Evolutionary conservation across 2,329 filamentous ascomycete genomes (phyloP), one percentile per base, ranked within the genome.

Genomic region (Fusarium anthophilum): DNA sequence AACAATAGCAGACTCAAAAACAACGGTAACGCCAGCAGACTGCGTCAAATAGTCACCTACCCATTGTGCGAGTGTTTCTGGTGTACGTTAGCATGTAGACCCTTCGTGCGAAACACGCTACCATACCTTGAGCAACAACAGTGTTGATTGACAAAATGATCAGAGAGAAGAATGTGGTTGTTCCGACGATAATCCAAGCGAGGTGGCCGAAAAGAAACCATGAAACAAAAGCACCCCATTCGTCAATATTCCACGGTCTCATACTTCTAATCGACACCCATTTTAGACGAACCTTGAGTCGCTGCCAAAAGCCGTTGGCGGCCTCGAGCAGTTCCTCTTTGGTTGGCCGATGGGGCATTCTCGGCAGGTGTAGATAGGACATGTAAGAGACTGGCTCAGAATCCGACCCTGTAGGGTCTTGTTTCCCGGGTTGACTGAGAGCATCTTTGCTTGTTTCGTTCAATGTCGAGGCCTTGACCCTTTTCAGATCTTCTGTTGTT

Each of bases 1-100:
- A 26, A 99, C 96, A 78, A 99, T 98, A 28, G 96, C 96, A 44
- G 94, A 98, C 83, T 99, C 96, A 81, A 99, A 99, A 61, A 99
- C 92, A 38, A 99, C 94, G 44, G 95, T 96, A 54, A 98, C 87
- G 11, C 96, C 96, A 14, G 95, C 96, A 24, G 95, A 98, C 80
- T 96, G 91, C 6, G 96, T 99, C 32, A 99, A 86, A 82, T 98
- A 98, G 82, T 98, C 97, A 22, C 96, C 96, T 55, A 98, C 90
- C 93, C 94, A 97, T 78, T 93, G 90, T 28, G 96, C 96, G 37
- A 99, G 86, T 8, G 94, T 97, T 90, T 99, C 96, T 93, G 71
- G 38, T 41, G 15, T 6, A 41, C 28, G n/a, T 59, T 53, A 54
- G 18, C 4, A 59, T 32, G 14, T 18, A 15, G 24, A 17, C 14